Conservation (phyloP, 495 filamentous ascomycete species). For the Annulohypoxylon stygium region DNA sequence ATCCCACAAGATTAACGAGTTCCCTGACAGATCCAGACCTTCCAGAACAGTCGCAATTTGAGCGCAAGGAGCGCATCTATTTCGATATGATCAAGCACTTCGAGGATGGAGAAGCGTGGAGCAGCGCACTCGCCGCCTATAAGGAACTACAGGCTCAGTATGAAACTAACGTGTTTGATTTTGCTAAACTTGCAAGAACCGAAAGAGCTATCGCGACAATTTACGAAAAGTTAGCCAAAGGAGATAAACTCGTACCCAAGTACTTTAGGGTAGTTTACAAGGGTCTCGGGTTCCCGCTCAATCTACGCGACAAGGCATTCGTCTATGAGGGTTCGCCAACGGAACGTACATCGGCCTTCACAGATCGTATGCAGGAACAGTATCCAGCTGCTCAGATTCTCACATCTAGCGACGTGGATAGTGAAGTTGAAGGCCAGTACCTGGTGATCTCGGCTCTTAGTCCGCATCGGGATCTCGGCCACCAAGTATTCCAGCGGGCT, state of each 20-base stretch:
- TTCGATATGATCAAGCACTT: constrained; percentile 95
- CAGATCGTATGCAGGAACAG: constrained; percentile 91
- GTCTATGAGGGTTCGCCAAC: constrained; percentile 85
- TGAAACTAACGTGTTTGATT: constrained; percentile 89
- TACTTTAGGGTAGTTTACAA: constrained; percentile 95
- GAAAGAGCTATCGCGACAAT: constrained; percentile 94
- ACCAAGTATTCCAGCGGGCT: constrained; percentile 89
- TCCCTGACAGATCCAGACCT: constrained; percentile 79
- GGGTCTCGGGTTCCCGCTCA: constrained; percentile 88
- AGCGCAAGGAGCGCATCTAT: constrained; percentile 91
- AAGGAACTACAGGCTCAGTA: constrained; percentile 92
- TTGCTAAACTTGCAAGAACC: constrained; percentile 87
- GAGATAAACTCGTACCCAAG: constrained; percentile 78
- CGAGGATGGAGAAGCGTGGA: constrained; percentile 93
- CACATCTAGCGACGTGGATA: constrained; percentile 73
- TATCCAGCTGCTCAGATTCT: constrained; percentile 90
- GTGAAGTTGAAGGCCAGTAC: constrained; percentile 89
- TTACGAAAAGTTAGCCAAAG: constrained; percentile 86
- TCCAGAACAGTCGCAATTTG: constrained; percentile 88
- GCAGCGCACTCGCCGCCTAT: constrained; percentile 89
- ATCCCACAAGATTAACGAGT: constrained; percentile 74
- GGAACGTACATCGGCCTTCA: constrained; percentile 84
- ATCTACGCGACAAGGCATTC: constrained; percentile 89
- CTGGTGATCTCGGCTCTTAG: constrained; percentile 84
- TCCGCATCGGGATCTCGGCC: constrained; percentile 81